Percentiles rank a stretch among this genome's conserved stretches.
phyloP scores from a whole-genome alignment of 1,284 basidiomycete species.

The Melampsora larici-populina region DNA sequence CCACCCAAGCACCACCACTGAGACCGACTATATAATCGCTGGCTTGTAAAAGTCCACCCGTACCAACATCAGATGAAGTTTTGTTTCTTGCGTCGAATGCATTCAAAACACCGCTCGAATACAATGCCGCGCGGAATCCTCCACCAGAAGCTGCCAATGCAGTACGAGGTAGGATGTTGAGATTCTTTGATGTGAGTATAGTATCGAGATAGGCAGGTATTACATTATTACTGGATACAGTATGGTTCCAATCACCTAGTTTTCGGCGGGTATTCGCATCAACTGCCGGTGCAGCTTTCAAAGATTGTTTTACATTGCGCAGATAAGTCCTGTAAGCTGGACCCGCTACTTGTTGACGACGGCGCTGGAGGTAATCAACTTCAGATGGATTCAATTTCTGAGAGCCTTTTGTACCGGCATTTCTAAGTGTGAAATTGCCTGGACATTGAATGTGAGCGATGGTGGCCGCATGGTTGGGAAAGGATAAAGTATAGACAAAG shows the following conservation, averaged over 20 bases:
- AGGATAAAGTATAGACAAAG: no score
- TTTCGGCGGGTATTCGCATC: no score
- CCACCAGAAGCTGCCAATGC: constrained; percentile 36
- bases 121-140: constrained; percentile 63
- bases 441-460: no score
- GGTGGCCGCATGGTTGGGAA: no score
- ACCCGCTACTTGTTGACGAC: constrained; percentile 7
- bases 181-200: not conserved
- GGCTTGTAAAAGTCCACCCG: constrained; percentile 66
- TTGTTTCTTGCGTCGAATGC: constrained; percentile 64
- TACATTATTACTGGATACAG: no score
- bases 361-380: constrained; percentile 1
- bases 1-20: constrained; percentile 35
- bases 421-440: no score
- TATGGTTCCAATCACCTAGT: no score
- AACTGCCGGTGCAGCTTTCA: no score
- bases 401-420: not conserved
- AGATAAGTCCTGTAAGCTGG: constrained; percentile 31
- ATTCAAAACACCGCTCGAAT: constrained; percentile 62
- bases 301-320: not conserved
- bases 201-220: constrained; percentile 17
- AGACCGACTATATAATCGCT: constrained; percentile 26
- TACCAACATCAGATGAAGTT: constrained; percentile 61
- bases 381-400: constrained; percentile 16
- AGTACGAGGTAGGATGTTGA: constrained; percentile 15